Evolutionary conservation across 2,329 filamentous ascomycete species (phyloP), one percentile per base, ranked within the genome.

Genomic region (Pseudogymnoascus sp.): DNA sequence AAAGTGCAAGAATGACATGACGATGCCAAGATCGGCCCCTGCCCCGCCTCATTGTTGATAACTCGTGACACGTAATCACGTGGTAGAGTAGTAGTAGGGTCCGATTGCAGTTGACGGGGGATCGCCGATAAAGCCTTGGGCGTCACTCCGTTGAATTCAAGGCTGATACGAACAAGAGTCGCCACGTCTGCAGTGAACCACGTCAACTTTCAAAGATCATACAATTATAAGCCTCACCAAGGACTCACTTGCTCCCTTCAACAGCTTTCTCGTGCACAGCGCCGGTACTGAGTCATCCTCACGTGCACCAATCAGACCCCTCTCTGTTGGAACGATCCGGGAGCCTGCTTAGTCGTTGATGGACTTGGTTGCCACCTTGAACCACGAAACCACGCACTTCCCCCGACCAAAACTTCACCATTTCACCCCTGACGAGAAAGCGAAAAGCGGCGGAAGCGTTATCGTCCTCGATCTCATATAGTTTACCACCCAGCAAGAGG

Each of bases 371-470:
- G 49, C 49, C 49, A 55, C 49, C 21, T 14, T 35, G 16, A 16
- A 55, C 49, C 49, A 55, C 49, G 16, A 35, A 35, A 55, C 28
- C 28, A 55, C 49, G 14, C 28, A 55, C 28, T 12, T n/a, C 25
- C 28, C 16, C 28, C 16, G 7, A 33, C 25, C 28, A 18, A 55
- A 35, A 33, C 49, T 55, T 55, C 80, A 82, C 75, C 74, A 83
- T 81, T 81, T 77, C 80, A 78, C 78, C 80, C 70, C 75, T 73
- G 72, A 75, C 75, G 63, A 80, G 75, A 69, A 83, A 83, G 73
- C 76, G 80, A 72, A 83, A 81, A 76, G 80, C 79, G 73, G 75
- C 75, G 73, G 79, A 81, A 75, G 77, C 69, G 68, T 70, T 70
- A 68, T 64, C 65, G 69, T 66, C 69, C 65, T 66, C 68, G 63